Evolutionary conservation across 257 asterid genomes (phyloP), one percentile per base, ranked within the genome.

Genomic region (Solanum virginianum): DNA sequence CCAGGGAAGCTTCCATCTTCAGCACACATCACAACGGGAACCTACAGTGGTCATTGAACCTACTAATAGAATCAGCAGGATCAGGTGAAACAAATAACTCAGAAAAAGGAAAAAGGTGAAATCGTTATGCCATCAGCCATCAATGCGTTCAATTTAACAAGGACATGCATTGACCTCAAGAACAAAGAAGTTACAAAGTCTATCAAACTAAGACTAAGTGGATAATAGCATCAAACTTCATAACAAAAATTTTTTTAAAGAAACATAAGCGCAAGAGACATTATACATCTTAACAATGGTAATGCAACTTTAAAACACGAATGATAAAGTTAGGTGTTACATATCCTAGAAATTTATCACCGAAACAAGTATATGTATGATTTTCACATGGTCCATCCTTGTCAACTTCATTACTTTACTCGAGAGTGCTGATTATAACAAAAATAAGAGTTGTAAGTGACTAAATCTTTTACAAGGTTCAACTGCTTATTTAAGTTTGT

Each of bases 1-100:
- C 99, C 99, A 32, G 98, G 99, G 91, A 96, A 95, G 81, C 91
- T 80, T 85, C 93, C 98, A 59, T 93, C 94, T 77, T 91, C 94
- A 82, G 98, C 97, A 87, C 95, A 91, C 95, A 87, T 89, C 84
- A 94, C 93, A 8, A 94, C 94, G 12, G 97, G 94, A 88, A 96
- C 98, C 99, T 96, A 63, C 55, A 24, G 24, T 24, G 6, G 75
- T 66, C 77, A 86, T 26, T 63, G 65, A 87, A 43, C 24, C 77
- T 84, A 65, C 14, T 53, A 72, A 5, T 79, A 17, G 26, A 29
- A 79, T 53, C 60, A 79, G 66, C 18, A 26, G 36, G 47, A 51
- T 10, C 2, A 72, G 54, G 43, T 47, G 57, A 7, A 54, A 69
- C 72, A 36, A 84, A 71, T 10, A 51, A 79, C 9, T 53, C 18